A percentile compares a stretch with the other conserved stretches of the same genome.
phyloP scores from a whole-genome alignment of 306 rosid species.

The Rubus idaeus region DNA sequence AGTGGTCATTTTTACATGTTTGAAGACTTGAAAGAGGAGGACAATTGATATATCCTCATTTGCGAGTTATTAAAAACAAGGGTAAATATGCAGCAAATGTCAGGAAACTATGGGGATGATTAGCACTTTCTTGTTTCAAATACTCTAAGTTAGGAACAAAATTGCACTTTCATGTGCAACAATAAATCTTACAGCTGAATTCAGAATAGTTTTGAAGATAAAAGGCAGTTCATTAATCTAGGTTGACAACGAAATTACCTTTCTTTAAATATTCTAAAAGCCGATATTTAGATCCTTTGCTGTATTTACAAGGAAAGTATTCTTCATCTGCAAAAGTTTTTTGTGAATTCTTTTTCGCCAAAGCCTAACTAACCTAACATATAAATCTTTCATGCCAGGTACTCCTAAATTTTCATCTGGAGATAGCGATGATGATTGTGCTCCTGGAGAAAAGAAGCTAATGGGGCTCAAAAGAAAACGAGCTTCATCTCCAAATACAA shows the following conservation, averaged over 20 bases:
- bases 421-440: constrained; percentile 29
- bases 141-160: not conserved
- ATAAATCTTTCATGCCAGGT: constrained; percentile 7
- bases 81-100: not conserved
- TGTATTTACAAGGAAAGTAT: not conserved
- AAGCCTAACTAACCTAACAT: not conserved
- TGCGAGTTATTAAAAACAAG: not conserved
- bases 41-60: not conserved
- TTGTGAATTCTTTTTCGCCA: not conserved
- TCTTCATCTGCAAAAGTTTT: not conserved
- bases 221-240: not conserved
- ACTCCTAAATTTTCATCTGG: constrained; percentile 8
- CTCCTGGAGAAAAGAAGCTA: not conserved
- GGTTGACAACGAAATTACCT: not conserved
- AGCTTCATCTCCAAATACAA: not conserved
- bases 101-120: not conserved
- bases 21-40: not conserved
- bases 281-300: not conserved
- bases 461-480: constrained; percentile 27
- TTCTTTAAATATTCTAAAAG: not conserved
- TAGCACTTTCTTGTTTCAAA: not conserved
- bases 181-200: no score
- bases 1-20: not conserved
- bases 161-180: not conserved
- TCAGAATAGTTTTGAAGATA: not conserved